phyloP scores from a whole-genome alignment of 2,329 filamentous ascomycete genomes.

The Talaromyces albobiverticillius region DNA sequence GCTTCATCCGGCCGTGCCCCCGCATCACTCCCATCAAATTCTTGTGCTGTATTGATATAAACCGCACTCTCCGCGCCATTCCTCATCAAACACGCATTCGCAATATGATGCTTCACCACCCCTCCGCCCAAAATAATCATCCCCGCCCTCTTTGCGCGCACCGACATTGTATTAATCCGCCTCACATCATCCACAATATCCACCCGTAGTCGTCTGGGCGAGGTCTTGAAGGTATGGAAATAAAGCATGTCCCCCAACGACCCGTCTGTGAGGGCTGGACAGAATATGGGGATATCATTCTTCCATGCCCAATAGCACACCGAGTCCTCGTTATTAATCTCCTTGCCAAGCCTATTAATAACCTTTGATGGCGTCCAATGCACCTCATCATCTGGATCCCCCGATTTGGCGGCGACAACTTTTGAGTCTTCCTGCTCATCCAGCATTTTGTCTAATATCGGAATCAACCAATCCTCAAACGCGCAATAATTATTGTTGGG shows the following conservation, averaged over 20 bases:
- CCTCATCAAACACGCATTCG: constrained; percentile 94
- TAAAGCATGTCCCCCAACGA: constrained; percentile 97
- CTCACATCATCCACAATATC: constrained; percentile 95
- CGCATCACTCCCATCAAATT: constrained; percentile 96
- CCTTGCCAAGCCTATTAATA: constrained; percentile 82
- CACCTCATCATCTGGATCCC: constrained; percentile 61
- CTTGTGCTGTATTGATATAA: constrained; percentile 95
- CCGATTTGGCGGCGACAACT: constrained; percentile 45
- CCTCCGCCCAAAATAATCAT: constrained; percentile 96
- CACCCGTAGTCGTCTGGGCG: constrained; percentile 74
- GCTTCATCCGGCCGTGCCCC: constrained; percentile 94
- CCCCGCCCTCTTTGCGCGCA: constrained; percentile 80
- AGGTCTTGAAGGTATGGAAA: constrained; percentile 93
- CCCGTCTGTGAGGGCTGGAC: constrained; percentile 90
- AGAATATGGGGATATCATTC: constrained; percentile 96
- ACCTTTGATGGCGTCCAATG: constrained; percentile 94
- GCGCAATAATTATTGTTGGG: constrained; percentile 97
- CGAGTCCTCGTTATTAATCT: constrained; percentile 88
- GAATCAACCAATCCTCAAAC: constrained; percentile 97
- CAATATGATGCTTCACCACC: constrained; percentile 97
- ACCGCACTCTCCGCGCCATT: constrained; percentile 97
- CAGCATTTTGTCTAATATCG: constrained; percentile 91
- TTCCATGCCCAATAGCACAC: constrained; percentile 98
- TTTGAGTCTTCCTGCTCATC: constrained; percentile 85
- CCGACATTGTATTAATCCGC: constrained; percentile 85